These are phyloP conservation scores for Kwoniella sp. DNA, from an alignment of 768 basidiomycete genomes.

Conservation along the genomic window DNA sequence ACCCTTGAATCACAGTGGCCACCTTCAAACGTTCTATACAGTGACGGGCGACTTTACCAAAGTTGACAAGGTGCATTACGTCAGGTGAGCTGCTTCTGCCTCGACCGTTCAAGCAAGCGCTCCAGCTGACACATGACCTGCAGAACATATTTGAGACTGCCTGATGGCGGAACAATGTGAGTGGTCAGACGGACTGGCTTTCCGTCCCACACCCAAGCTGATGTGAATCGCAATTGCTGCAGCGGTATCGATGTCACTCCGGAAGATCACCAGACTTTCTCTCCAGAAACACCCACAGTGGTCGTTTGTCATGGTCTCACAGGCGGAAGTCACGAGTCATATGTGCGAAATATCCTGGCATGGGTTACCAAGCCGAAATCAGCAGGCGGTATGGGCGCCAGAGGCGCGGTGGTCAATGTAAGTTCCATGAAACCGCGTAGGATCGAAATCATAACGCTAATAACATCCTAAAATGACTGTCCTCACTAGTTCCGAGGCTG, in stretches of 20 bases:
- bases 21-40: slow-evolving; percentile 57
- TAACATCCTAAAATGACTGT: too few species aligned
- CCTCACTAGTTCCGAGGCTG: slow-evolving; percentile 87
- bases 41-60: slow-evolving; percentile 57
- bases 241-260: slow-evolving; percentile 52
- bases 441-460: neutral
- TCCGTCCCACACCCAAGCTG: neutral
- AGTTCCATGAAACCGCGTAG: neutral
- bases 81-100: slow-evolving; percentile 51
- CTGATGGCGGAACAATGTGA: slow-evolving; percentile 59
- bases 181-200: slow-evolving; percentile 3
- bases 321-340: slow-evolving; percentile 68
- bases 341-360: slow-evolving; percentile 78
- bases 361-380: slow-evolving; percentile 70
- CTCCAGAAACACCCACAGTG: slow-evolving; percentile 44
- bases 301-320: slow-evolving; percentile 54
- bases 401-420: slow-evolving; percentile 58
- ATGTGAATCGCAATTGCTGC: neutral
- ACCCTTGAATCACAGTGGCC: slow-evolving; percentile 45
- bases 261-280: slow-evolving; percentile 28
- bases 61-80: slow-evolving; percentile 57
- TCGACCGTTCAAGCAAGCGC: too few species aligned
- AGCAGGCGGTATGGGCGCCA: slow-evolving; percentile 84
- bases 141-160: slow-evolving; percentile 56
- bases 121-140: too few species aligned